Conservation (phyloP, 208 protist genomes). For the Leishmania mexicana region DNA sequence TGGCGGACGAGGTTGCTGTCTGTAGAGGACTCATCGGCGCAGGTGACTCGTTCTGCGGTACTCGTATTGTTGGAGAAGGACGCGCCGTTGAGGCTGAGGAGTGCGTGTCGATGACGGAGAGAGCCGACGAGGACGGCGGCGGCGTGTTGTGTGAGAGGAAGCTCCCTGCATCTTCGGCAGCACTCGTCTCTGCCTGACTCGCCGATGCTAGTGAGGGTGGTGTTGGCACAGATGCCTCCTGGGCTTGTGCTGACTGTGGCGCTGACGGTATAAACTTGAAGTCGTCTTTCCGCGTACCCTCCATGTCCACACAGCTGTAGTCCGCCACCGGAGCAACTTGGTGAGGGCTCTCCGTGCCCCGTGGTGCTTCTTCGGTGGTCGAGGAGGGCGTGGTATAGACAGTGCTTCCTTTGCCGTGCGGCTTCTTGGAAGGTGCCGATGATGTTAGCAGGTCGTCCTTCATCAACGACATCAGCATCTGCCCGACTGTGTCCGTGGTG, state of each 20-base stretch:
- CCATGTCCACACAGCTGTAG: slow-evolving; percentile 13
- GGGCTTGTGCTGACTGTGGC: background rate
- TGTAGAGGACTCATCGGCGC: background rate
- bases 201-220: background rate
- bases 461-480: slow-evolving; percentile 10
- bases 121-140: background rate
- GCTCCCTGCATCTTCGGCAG: background rate
- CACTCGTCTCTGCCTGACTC: background rate
- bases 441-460: background rate
- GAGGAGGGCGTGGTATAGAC: background rate
- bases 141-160: background rate
- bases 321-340: background rate
- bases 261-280: background rate
- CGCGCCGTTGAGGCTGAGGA: background rate
- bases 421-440: background rate
- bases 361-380: background rate
- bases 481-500: background rate
- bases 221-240: background rate
- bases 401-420: background rate
- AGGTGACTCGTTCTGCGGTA: background rate
- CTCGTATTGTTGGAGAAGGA: background rate
- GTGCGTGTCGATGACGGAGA: background rate
- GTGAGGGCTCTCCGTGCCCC: background rate
- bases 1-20: background rate
- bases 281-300: background rate